Evolutionary conservation across 2,329 filamentous ascomycete species (phyloP), one percentile per base, ranked within the genome.

Genomic region (Cladosporium phlei): DNA sequence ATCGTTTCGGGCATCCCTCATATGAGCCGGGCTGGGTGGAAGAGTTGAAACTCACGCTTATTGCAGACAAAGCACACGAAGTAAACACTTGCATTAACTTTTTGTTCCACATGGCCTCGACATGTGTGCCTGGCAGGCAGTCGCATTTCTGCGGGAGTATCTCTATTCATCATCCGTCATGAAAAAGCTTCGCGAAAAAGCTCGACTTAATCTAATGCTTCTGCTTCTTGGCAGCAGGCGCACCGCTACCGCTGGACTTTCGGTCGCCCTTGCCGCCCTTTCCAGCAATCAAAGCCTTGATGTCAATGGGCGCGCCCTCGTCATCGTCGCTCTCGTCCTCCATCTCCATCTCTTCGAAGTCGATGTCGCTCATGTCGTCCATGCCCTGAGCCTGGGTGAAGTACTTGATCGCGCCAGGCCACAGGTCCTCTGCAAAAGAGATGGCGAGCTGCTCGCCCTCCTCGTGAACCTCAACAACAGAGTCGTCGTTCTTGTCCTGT

Each of bases 341-440:
- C 21, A 68, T 66, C 20, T 68, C 67, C 51, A 69, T 58, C 17
- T 76, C 74, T 60, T 88, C 85, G 55, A 88, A 84, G 53, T 90
- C 84, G 33, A 79, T 64, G 50, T 90, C 87, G 1, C 69, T 72
- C 61, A 85, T 64, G 9, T 78, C 77, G 40, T 88, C 85, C 63
- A 85, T 81, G 35, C 87, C 86, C 70, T 86, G 78, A 44, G 78
- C 83, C 81, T 64, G 57, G n/a, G 63, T 86, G 71, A 93, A 97
- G 71, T 93, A 94, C 67, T 86, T 88, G 66, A 95, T 83, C 48
- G 90, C 91, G 53, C 82, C 81, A 38, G 88, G 86, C 83, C 85
- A 96, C 43, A 97, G 72, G 57, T 97, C 91, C 63, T 97, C 90
- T 7, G 85, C 81, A 56, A 97, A 75, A 50, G 82, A 76, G 52